These are phyloP conservation scores for Eucalyptus cloeziana DNA, from an alignment of 345 rosid genomes.

Conservation along the genomic window DNA sequence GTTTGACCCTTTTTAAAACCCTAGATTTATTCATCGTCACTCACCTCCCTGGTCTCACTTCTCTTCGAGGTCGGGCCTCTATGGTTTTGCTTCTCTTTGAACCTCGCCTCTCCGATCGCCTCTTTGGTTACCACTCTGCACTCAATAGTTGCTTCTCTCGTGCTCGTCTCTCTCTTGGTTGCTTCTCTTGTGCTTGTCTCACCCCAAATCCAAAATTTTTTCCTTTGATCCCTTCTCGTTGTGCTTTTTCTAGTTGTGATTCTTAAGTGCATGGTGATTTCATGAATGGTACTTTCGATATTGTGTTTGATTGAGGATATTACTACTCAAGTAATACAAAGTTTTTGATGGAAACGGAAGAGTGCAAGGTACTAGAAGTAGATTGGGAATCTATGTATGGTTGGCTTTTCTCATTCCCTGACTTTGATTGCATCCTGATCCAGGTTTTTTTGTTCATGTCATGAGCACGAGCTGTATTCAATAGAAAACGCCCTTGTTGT, in stretches of 20 bases:
- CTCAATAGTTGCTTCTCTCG: not conserved
- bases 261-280: not conserved
- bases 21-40: too few relatives aligned
- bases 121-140: not conserved
- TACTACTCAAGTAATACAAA: not conserved
- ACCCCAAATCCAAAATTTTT: not conserved
- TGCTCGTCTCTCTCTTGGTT: not conserved
- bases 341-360: not conserved
- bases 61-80: too few relatives aligned
- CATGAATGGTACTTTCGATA: not conserved
- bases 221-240: not conserved
- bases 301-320: not conserved
- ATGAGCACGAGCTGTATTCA: not conserved
- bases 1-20: too few relatives aligned
- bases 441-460: too few relatives aligned
- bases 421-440: not conserved
- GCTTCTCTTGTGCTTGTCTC: not conserved
- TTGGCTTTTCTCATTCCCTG: not conserved
- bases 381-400: not conserved
- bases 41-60: too few relatives aligned
- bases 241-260: not conserved
- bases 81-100: accelerated
- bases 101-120: not conserved
- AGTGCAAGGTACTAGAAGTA: not conserved
- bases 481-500: not conserved